These are phyloP conservation scores for Trichomonas tenax DNA, from an alignment of 208 protist species.

Conservation along the genomic window DNA sequence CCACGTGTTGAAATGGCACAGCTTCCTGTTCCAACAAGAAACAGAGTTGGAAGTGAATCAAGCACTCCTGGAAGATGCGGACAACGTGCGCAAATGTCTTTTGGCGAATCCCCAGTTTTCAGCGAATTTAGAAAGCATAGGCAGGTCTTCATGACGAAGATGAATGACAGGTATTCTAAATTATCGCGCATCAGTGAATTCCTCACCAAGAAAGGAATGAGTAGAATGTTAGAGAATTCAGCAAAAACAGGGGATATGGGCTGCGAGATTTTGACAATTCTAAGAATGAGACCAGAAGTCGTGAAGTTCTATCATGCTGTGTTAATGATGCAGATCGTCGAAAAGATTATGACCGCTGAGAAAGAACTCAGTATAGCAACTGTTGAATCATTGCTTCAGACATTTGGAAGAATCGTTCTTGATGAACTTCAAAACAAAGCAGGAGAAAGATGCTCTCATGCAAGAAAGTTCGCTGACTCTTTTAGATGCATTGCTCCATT, in stretches of 20 bases:
- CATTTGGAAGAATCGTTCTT: background rate
- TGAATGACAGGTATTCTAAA: background rate
- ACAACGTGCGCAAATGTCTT: background rate
- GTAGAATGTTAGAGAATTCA: background rate
- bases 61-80: background rate
- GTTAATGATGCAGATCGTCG: background rate
- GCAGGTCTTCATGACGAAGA: background rate
- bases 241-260: background rate
- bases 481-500: background rate
- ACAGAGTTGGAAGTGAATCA: background rate
- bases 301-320: background rate
- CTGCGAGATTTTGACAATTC: background rate
- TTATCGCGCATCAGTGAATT: background rate
- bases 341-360: background rate
- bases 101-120: background rate
- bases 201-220: background rate
- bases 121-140: background rate
- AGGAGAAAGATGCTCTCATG: background rate
- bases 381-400: background rate
- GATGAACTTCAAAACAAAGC: background rate
- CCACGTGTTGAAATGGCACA: background rate
- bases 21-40: background rate
- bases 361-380: background rate
- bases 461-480: background rate
- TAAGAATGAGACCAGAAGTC: background rate